Base-by-base conservation (phyloP, 2,329 filamentous ascomycete species). In the Paecilomyces sp. region DNA sequence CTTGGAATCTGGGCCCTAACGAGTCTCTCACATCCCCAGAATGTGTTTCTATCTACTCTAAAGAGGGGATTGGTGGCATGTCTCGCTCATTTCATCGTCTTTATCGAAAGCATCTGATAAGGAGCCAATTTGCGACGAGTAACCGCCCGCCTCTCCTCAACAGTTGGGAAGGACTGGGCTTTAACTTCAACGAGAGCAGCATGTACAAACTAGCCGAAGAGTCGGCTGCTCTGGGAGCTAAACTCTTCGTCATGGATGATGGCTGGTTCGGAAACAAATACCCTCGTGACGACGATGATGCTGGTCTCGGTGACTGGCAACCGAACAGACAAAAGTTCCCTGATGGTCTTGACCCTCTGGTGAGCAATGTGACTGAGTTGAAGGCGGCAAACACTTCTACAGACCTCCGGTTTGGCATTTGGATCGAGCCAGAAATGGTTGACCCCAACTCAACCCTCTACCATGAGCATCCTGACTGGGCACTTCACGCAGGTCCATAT, bases 391-490 rank as follows among this genome's bases (percentile, higher is more conserved):
- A 33, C 7, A 33, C 31, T 70, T 76, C 78, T 0, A 73, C 76
- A 0, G 76, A 80, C 1, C 69, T 88, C 54, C 76, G 80, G 12
- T 88, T 88, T 63, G 86, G 86, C 15, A 77, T 88, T 3, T 88
- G 86, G 86, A 78, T 88, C 1, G 86, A 88, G 67, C 85, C 85
- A 0, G 86, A 88, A 65, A 88, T 88, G 86, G 81, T 88, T 56
- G 87, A 85, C 59, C 82, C 83, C 1, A 82, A 85, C 57, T 88
- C 85, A 0, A 80, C 76, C 1, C 75, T 88, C 1, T 88, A 88
- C 67, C 70, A 79, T 0, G 73, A 83, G 53, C 85, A 88, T 63
- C 85, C 86, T 0, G 85, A 88, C 58, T 88, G 85, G 86, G 84
- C 78, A 2, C 66, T 88, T 57, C 81, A 85, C 58, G 81, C 84